Evolutionary conservation across 768 basidiomycete species (phyloP), one percentile per base, ranked within the genome.

Genomic region (Lepiota venenata): DNA sequence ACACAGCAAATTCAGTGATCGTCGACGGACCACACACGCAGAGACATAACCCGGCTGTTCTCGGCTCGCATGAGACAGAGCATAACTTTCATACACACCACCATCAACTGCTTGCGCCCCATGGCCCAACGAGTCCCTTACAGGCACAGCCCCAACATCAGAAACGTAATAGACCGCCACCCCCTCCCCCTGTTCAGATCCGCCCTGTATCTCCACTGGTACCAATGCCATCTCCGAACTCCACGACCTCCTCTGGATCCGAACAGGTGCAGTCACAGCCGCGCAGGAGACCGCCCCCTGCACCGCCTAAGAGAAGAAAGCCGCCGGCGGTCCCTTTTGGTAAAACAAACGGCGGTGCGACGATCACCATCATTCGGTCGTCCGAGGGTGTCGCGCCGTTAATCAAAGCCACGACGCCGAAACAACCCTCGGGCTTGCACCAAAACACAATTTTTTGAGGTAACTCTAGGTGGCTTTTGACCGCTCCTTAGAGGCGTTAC

Each of bases 241-340:
- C 58, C 27, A 41, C 51, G 16, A 46, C 32, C 14, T 45, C 53
- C 55, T 20, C 58, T 61, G 48, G 63, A 29, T 61, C 69, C 4
- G 55, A 63, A 7, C 52, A 54, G 20, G 43, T 43, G 50, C 54
- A 39, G 42, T 27, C 38, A 29, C 59, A 58, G 35, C 64, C 63
- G n/a, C 63, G 63, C 29, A 74, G 79, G 51, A 69, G 82, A 52
- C 71, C 78, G 3, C 78, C 87, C 0, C 83, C 88, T n/a, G 78
- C 83, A 9, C 85, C 87, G 16, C 78, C 78, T 2, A 82, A 83
- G 62, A 75, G 88, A 42, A 71, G 88, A 62, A 87, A 87, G 60
- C 83, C 88, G 1, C 88, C 89, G 36, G 84, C 88, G 14, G 74
- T 85, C 42, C 87, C 89, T 9, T 69, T 77, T 1, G 74, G 71